Evolutionary conservation across 371 early-diverging fungal species (phyloP), one percentile per base, ranked within the genome.

Genomic region (Circinella umbellata): DNA sequence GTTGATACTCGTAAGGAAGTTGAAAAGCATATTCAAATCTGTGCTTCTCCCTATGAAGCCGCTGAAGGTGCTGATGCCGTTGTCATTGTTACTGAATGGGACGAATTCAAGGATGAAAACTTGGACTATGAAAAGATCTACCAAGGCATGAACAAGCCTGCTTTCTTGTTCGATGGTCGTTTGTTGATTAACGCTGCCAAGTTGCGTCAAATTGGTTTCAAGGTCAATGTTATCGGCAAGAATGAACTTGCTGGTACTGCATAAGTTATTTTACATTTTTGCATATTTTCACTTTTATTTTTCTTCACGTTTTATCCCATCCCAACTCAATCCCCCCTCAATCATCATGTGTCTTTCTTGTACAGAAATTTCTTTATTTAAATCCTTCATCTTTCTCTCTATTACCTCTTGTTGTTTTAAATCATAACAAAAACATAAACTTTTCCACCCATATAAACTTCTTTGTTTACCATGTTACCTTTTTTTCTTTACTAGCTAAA

Each of bases 81-180:
- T 65, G 92, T 96, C 13, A 84, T 98, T 63, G 80, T 89, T 51
- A 96, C 97, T 37, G 95, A 96, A 71, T 98, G 98, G 98, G 93
- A 94, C 76, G 96, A 96, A 86, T 96, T 98, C 86, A 92, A 89
- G 78, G 74, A 81, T 51, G 82, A 79, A 63, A 47, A 80, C 68
- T 74, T 89, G 20, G 94, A 97, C 79, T 97, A 93, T 80, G 51
- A 80, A 61, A 81, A 77, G 75, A 90, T 95, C 66, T 91, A 89
- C 72, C 79, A 81, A 20, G 74, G 79, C 37, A 95, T 96, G 95
- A 84, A 91, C 67, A 94, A 93, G 85, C 96, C 96, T 46, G 95
- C 96, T 60, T 95, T 92, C 80, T 83, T 96, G 69, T 96, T 98
- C 80, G 98, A 98, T 76, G 98, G 98, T 60, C 94, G 97, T 64